These are phyloP conservation scores for Echria macrotheca DNA, from an alignment of 495 filamentous ascomycete species.

Conservation along the genomic window DNA sequence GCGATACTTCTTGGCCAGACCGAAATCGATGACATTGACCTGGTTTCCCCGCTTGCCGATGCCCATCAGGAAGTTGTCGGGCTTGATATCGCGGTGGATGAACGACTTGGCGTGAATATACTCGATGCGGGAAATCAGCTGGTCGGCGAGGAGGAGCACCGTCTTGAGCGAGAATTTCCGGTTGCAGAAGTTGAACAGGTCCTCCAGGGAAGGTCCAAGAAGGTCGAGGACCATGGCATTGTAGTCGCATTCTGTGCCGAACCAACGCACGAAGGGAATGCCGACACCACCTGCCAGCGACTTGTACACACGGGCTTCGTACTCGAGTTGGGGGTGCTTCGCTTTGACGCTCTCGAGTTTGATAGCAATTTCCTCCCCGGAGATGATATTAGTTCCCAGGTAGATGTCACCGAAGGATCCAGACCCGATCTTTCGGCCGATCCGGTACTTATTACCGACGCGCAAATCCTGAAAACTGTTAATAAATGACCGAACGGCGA, in stretches of 20 bases:
- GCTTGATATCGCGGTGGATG: conserved; percentile 99
- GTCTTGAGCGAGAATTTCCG: conserved; percentile 99
- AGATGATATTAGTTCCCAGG: conserved; percentile 99
- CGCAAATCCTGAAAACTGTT: conserved; percentile 71
- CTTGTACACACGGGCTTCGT: conserved; percentile 99
- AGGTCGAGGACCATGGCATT: conserved; percentile 99
- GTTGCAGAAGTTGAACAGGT: conserved; percentile 99
- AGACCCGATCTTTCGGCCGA: conserved; percentile 98
- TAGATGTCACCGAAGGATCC: conserved; percentile 99
- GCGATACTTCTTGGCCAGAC: conserved; percentile 99
- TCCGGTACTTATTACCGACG: conserved; percentile 99
- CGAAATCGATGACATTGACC: conserved; percentile 99
- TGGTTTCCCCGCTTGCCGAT: conserved; percentile 99
- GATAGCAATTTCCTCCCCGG: conserved; percentile 98
- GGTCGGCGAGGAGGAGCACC: conserved; percentile 94
- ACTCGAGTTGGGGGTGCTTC: conserved; percentile 99
- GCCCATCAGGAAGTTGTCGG: conserved; percentile 99
- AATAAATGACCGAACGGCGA: background rate
- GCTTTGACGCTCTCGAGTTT: conserved; percentile 99
- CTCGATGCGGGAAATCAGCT: conserved; percentile 98
- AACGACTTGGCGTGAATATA: conserved; percentile 99
- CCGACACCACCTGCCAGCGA: conserved; percentile 97
- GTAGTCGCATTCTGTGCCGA: conserved; percentile 99
- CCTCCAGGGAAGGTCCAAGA: conserved; percentile 94
- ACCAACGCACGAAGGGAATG: conserved; percentile 99